Conservation (phyloP, 495 filamentous ascomycete species). For the Amniculicola lignicola region DNA sequence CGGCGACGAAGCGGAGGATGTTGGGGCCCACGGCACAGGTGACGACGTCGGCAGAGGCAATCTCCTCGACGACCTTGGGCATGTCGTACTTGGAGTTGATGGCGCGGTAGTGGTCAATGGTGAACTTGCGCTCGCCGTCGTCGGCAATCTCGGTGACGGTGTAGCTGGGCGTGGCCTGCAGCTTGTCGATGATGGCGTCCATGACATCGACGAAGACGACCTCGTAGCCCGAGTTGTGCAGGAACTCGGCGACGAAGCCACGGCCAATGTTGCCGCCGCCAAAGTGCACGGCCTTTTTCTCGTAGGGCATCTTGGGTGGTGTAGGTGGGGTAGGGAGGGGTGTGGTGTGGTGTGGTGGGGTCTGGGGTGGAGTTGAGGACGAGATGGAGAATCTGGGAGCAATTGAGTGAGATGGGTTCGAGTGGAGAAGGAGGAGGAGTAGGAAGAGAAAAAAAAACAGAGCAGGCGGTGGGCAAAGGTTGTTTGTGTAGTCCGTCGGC, state of each 20-base stretch:
- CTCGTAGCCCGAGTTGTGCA: conserved; percentile 82
- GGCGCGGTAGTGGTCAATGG: conserved; percentile 89
- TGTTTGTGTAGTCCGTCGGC: conserved; percentile 3
- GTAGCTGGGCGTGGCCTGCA: conserved; percentile 75
- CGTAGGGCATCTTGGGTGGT: conserved; percentile 34
- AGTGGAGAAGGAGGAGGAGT: background rate
- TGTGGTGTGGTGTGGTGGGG: background rate
- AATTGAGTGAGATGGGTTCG: conserved; percentile 9
- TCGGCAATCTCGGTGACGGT: conserved; percentile 88
- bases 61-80: conserved; percentile 74
- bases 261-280: conserved; percentile 84
- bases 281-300: conserved; percentile 86
- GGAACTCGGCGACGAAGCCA: conserved; percentile 64
- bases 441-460: background rate
- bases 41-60: conserved; percentile 79
- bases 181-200: conserved; percentile 67
- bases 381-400: background rate
- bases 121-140: conserved; percentile 75
- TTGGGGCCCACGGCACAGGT: conserved; percentile 96
- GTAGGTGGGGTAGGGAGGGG: background rate
- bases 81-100: conserved; percentile 89
- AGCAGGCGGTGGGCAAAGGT: background rate
- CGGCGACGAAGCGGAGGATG: conserved; percentile 92
- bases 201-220: conserved; percentile 95
- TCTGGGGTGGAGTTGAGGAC: background rate